Evolutionary conservation across 768 basidiomycete genomes (phyloP).

Genomic region (Dioszegia aurantiaca): DNA sequence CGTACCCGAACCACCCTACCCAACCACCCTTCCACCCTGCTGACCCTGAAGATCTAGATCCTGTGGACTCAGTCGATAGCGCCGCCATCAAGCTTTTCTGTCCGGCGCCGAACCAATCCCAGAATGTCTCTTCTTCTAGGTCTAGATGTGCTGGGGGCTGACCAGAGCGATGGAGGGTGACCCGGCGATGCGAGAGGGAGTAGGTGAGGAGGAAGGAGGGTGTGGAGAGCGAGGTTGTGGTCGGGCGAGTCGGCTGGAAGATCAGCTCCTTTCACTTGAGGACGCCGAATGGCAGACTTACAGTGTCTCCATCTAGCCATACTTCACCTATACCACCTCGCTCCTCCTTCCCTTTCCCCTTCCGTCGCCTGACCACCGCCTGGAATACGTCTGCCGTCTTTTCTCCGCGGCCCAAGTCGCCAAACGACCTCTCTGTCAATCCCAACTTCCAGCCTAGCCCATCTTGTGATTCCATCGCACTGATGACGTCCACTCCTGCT

Average conservation of each 20-base stretch:
- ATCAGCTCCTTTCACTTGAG: slow-evolving; percentile 2
- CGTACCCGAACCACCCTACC: slow-evolving; percentile 53
- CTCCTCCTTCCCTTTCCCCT: slow-evolving; percentile 36
- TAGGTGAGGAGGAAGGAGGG: slow-evolving; percentile 48
- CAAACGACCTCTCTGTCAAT: slow-evolving; percentile 30
- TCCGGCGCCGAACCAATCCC: slow-evolving; percentile 44
- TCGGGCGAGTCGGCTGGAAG: slow-evolving; percentile 37
- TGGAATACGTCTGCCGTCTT: slow-evolving; percentile 40
- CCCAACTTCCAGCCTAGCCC: background rate
- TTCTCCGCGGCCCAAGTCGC: slow-evolving; percentile 24
- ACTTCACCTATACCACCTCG: slow-evolving; percentile 41
- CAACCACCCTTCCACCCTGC: slow-evolving; percentile 48
- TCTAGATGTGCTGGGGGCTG: background rate
- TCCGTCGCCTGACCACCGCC: slow-evolving; percentile 24
- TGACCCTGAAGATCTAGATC: background rate
- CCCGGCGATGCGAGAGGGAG: slow-evolving; percentile 27
- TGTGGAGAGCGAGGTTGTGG: slow-evolving; percentile 42
- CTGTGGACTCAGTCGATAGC: slow-evolving; percentile 4
- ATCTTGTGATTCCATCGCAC: slow-evolving; percentile 1
- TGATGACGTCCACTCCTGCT: background rate
- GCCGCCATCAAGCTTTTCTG: slow-evolving; percentile 4
- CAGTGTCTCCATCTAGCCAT: slow-evolving; percentile 51
- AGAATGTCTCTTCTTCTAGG: slow-evolving; percentile 34
- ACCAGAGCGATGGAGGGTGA: slow-evolving; percentile 32
- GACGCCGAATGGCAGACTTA: slow-evolving; percentile 21